Conservation (phyloP, 148 eudicot genomes). For the Amaranthus hypochondriacus region DNA sequence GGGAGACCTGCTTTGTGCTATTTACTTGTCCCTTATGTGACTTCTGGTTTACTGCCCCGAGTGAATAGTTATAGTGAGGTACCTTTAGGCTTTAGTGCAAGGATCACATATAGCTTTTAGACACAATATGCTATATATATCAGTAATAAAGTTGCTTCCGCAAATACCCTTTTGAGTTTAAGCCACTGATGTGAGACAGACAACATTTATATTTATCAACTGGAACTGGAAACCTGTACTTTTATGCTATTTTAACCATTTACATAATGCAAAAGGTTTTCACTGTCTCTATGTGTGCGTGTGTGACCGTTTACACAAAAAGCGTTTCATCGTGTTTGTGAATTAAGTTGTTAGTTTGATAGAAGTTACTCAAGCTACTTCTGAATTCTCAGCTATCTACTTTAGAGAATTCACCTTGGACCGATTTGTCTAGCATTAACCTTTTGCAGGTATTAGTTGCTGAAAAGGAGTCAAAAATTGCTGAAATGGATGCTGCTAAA, state of each 20-base stretch:
- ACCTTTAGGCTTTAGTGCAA: not conserved
- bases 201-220: not conserved
- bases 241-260: not conserved
- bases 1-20: not conserved
- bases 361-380: conserved; percentile 1
- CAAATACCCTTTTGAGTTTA: not conserved
- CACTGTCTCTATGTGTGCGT: too few species aligned
- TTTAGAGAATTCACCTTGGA: conserved; percentile 4
- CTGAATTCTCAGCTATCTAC: not conserved
- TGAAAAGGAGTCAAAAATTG: conserved; percentile 81
- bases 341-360: not conserved
- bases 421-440: conserved; percentile 11
- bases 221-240: not conserved
- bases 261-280: too few species aligned
- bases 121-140: too few species aligned
- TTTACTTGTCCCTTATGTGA: not conserved
- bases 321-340: not conserved
- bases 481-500: conserved; percentile 96
- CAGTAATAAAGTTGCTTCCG: not conserved
- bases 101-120: not conserved
- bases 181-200: not conserved
- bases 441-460: conserved; percentile 60
- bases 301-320: too few species aligned
- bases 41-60: not conserved
- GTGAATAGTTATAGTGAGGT: not conserved